Evolutionary conservation across 306 rosid genomes (phyloP), one percentile per base, ranked within the genome.

Genomic region (peach (Prunus persica)): DNA sequence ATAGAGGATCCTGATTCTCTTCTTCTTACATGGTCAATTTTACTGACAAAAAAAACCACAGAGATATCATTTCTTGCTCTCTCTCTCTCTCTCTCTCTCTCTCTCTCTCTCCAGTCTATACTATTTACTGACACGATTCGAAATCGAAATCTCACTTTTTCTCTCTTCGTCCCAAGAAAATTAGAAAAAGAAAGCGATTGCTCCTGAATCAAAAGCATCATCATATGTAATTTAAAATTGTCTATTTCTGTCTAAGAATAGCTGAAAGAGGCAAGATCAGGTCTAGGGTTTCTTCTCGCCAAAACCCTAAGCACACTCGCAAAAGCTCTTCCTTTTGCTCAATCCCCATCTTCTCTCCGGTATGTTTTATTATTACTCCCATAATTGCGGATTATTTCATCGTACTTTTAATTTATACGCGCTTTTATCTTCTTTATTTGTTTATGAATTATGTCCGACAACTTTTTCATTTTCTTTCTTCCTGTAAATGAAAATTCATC

Each of bases 121-220:
- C 22, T 41, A 11, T 67, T 76, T 62, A 34, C 77, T 43, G 34
- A 46, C 66, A 47, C 65, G 77, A 69, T 78, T 74, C 78, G 60
- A 64, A 68, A 76, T 74, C 76, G 74, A 69, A 75, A 79, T 78
- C 83, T 75, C 72, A 74, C 76, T 72, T 57, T 65, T 78, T 30
- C 71, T 67, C 64, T 8, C 25, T 56, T 47, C 27, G 2, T 71
- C 64, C 49, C 14, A 34, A 66, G 3, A 49, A 50, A 27, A 71
- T 72, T 64, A 71, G 18, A 43, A 9, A 30, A 15, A 62, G 45
- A 73, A 15, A 46, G 24, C 14, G 67, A 63, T 14, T 4, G 45
- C 22, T 62, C 19, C 72, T 18, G 28, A 67, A 25, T 11, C 43
- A 50, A n/a, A 60, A 7, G 9, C 43, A 38, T 38, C 43, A 38